Percentiles rank a stretch among this genome's conserved stretches.
These are phyloP conservation scores for Pseudocercospora macadamiae DNA, from an alignment of 2,329 filamentous ascomycete species.

Conservation along the genomic window DNA sequence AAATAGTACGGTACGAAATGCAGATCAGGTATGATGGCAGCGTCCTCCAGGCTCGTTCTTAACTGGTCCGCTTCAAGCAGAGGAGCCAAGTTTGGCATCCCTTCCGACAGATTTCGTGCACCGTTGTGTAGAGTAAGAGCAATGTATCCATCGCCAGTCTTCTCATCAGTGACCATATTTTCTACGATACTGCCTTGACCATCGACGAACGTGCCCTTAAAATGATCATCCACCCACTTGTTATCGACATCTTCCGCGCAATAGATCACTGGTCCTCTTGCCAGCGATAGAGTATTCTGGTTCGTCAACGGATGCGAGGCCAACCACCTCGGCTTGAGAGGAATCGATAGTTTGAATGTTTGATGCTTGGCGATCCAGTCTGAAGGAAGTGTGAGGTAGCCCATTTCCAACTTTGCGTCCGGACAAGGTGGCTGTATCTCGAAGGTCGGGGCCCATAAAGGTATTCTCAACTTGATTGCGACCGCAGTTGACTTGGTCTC, in stretches of 20 bases:
- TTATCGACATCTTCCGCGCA: constrained; percentile 65
- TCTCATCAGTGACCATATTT: constrained; percentile 24
- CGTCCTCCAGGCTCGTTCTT: constrained; percentile 15
- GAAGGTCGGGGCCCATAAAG: constrained; percentile 52
- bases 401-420: constrained; percentile 43
- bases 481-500: constrained; percentile 36
- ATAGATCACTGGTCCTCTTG: constrained; percentile 62
- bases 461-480: constrained; percentile 57
- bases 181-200: constrained; percentile 21
- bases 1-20: constrained; percentile 60
- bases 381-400: constrained; percentile 54
- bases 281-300: constrained; percentile 58
- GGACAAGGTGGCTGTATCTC: constrained; percentile 43
- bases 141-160: constrained; percentile 36
- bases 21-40: constrained; percentile 38
- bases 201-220: constrained; percentile 42
- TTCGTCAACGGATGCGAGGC: constrained; percentile 60
- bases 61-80: neutral
- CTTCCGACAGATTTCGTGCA: constrained; percentile 5
- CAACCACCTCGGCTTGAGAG: constrained; percentile 54
- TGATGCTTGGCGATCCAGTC: constrained; percentile 46
- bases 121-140: constrained; percentile 33
- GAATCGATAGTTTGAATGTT: constrained; percentile 50
- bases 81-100: neutral
- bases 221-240: constrained; percentile 58